A percentile compares a stretch with the other conserved stretches of the same genome.
phyloP scores from a whole-genome alignment of 176 grass and related monocot genomes.

The Rhynchospora tenuis region DNA sequence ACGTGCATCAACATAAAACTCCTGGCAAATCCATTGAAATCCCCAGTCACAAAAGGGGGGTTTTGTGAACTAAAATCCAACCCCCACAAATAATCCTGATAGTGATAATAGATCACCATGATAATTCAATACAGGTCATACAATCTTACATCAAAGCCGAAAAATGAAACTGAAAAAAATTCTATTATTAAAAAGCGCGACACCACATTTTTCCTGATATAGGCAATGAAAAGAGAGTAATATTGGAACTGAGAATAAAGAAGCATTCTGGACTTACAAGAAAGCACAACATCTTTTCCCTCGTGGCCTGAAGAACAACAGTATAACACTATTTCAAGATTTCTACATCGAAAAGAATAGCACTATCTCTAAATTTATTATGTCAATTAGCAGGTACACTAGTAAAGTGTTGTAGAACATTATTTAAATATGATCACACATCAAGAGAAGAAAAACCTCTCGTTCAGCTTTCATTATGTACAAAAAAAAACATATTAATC shows the following conservation, averaged over 20 bases:
- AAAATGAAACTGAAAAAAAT: background rate
- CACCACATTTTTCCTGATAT: background rate
- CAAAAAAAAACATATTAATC: constrained; percentile 9
- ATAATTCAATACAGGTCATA: background rate
- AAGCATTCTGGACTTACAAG: background rate
- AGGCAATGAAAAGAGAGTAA: background rate
- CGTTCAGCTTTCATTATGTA: constrained; percentile 5
- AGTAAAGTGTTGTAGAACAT: background rate
- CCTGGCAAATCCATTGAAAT: background rate
- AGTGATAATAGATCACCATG: background rate
- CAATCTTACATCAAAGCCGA: background rate
- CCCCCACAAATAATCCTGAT: background rate
- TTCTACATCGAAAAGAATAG: constrained; percentile 10
- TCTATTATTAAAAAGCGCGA: background rate
- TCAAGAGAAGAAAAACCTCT: background rate
- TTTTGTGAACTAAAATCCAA: background rate
- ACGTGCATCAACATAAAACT: background rate
- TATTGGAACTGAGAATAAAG: background rate
- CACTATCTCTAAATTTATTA: background rate
- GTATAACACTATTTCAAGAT: background rate
- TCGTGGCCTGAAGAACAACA: background rate
- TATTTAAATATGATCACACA: background rate
- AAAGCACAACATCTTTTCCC: background rate
- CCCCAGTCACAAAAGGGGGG: background rate
- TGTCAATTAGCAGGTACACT: constrained; percentile 12